Base-by-base conservation (phyloP, 2,329 filamentous ascomycete species). In the Pestalotiopsis sp. region DNA sequence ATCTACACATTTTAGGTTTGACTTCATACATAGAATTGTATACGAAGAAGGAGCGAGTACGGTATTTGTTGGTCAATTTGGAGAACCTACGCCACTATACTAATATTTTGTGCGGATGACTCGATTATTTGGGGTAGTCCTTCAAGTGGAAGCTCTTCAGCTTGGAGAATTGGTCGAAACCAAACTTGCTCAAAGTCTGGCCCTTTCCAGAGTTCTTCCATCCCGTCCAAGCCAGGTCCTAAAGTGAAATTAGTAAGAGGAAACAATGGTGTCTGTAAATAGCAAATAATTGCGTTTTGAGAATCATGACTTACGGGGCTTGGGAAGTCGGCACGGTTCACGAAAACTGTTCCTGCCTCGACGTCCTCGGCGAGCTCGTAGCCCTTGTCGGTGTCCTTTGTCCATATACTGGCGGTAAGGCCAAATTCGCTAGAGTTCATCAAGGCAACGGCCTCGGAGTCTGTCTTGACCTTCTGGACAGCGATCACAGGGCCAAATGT, bases 341-440 rank as follows among this genome's bases (percentile, higher is more conserved):
- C 93, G 82, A 98, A 98, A 63, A 98, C 95, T 1, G 95, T 98
- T 57, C 95, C 95, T 60, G 95, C 95, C 79, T 98, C 95, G 62
- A 98, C 90, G 64, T 91, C 86, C 67, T 96, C 91, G 52, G 92
- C 89, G 66, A 98, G 85, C 78, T 92, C 87, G 74, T 94, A 90
- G 17, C 92, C 95, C 77, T 86, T 91, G 60, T 84, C 85, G 2
- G 90, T 89, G 77, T 98, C 94, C 80, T 96, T 97, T 68, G 94
- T 97, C 95, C 95, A 98, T 75, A 98, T 94, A 76, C 94, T 97
- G n/a, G 95, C 95, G 3, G 95, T 98, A 70, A 98, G 86, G 4
- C 95, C 95, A 78, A 97, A 97, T 72, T 97, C 91, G 82, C 93
- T 96, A 79, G 97, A 94, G 76, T 98, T 98, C 94, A 98, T 98